Evolutionary conservation across 371 early-diverging fungal genomes (phyloP), one percentile per base, ranked within the genome.

Genomic region (Syncephalastrum monosporum): DNA sequence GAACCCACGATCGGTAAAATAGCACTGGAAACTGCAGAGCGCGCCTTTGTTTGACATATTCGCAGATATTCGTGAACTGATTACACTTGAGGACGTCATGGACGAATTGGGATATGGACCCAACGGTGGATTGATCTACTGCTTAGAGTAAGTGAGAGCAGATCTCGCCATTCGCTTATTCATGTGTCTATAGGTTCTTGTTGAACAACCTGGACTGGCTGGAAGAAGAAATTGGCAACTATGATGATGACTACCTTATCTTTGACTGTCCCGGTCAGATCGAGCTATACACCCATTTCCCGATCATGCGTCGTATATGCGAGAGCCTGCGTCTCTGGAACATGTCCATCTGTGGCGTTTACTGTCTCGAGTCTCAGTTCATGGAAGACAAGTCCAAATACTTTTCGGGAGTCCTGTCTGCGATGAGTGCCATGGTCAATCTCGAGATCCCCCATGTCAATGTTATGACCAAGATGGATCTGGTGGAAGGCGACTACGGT

Each of bases 261-360:
- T 88, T 99, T 59, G 99, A 99, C 73, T 99, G 99, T 65, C 99
- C 99, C n/a, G 99, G 94, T 5, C 99, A 99, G 75, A 97, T 99
- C 55, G 99, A 99, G 74, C 83, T 99, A 43, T 99, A 99, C 76
- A 96, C 99, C n/a, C 99, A 99, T 71, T 93, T 94, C 45, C 90
- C 93, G 15, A 90, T 97, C 52, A 96, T 99, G 91, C 83, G 83
- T 48, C 82, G 84, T 14, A 55, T 98, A 42, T 88, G 94, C 29
- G 86, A 89, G 44, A 67, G 79, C 15, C 62, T 99, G 44, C 75
- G 75, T 49, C 82, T 82, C 41, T 71, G 82, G 72, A 84, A 89
- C 55, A 86, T 91, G 75, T 65, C 74, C 3, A 85, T 92, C 14
- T 93, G 94, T 61, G 96, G 96, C 4, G 93, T 97, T 1, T 99